Percentiles rank a stretch among this genome's conserved stretches.
Evolutionary conservation across 106 monocot species (phyloP).

Genomic region (Ottelia alismoides): DNA sequence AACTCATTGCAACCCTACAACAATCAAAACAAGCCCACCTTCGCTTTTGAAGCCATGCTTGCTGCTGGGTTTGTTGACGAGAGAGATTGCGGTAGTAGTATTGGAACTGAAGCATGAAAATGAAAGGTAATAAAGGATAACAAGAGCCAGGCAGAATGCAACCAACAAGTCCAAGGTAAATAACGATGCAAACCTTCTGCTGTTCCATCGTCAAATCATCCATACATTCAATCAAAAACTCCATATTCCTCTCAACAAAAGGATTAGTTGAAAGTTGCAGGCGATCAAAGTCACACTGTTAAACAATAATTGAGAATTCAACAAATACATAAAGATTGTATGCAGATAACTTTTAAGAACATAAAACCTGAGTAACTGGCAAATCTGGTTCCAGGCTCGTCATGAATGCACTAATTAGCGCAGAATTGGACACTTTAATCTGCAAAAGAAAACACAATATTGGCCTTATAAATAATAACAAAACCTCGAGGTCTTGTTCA

Average conservation of each 20-base stretch:
- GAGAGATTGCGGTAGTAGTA: slow-evolving; percentile 85
- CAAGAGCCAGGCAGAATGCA: too few relatives aligned
- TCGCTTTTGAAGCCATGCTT: slow-evolving; percentile 88
- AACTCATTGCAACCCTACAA: too few relatives aligned
- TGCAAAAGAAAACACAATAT: slow-evolving; percentile 4
- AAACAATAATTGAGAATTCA: background rate
- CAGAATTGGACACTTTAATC: slow-evolving; percentile 97
- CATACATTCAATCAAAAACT: slow-evolving; percentile 98
- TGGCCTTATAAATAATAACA: too few relatives aligned
- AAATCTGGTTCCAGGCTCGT: slow-evolving; percentile 80
- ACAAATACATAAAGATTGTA: background rate
- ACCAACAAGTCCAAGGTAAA: too few relatives aligned
- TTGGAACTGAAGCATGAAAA: slow-evolving; percentile 60
- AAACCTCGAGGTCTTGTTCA: too few relatives aligned
- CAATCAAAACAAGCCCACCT: slow-evolving; percentile 27
- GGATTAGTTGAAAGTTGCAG: slow-evolving; percentile 73
- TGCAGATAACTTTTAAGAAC: background rate
- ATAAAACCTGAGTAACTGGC: slow-evolving; percentile 68
- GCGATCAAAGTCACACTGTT: slow-evolving; percentile 91
- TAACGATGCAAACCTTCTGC: slow-evolving; percentile 82
- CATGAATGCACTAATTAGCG: slow-evolving; percentile 95
- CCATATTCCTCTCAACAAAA: slow-evolving; percentile 94
- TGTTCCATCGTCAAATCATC: slow-evolving; percentile 92
- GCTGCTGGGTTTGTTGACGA: slow-evolving; percentile 91
- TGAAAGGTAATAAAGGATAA: background rate